Evolutionary conservation across 2,329 filamentous ascomycete species (phyloP).

Genomic region (Fusarium austroafricanum): DNA sequence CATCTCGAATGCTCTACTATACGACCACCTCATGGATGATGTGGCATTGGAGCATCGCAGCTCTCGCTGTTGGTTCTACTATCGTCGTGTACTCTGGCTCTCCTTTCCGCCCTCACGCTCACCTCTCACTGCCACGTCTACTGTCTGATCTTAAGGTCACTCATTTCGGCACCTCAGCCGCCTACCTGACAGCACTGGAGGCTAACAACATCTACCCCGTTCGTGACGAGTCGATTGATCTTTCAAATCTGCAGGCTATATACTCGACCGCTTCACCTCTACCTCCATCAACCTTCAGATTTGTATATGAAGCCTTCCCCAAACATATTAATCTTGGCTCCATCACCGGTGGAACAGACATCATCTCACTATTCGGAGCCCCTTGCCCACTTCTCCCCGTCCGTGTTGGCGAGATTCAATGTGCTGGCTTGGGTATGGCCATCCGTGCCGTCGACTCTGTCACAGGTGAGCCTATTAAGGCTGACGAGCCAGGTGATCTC

Average conservation of each 20-base stretch:
- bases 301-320: slow-evolving; percentile 88
- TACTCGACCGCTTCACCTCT: slow-evolving; percentile 95
- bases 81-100: slow-evolving; percentile 93
- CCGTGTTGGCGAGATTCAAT: slow-evolving; percentile 79
- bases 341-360: slow-evolving; percentile 96
- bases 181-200: slow-evolving; percentile 92
- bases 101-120: slow-evolving; percentile 82
- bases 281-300: slow-evolving; percentile 91
- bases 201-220: slow-evolving; percentile 74
- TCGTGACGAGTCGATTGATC: slow-evolving; percentile 63
- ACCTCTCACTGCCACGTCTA: slow-evolving; percentile 84
- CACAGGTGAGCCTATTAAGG: slow-evolving; percentile 65
- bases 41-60: slow-evolving; percentile 97
- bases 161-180: slow-evolving; percentile 94
- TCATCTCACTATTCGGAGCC: slow-evolving; percentile 92
- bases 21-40: slow-evolving; percentile 99
- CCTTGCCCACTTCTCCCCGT: slow-evolving; percentile 83
- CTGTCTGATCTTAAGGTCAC: slow-evolving; percentile 86
- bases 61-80: slow-evolving; percentile 83
- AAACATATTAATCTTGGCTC: slow-evolving; percentile 84
- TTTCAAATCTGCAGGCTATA: slow-evolving; percentile 79
- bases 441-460: slow-evolving; percentile 69
- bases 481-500: slow-evolving; percentile 83
- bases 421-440: slow-evolving; percentile 83
- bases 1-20: slow-evolving; percentile 88